These are phyloP conservation scores for Otatea glauca DNA, from an alignment of 176 grass and related monocot species.

Conservation along the genomic window DNA sequence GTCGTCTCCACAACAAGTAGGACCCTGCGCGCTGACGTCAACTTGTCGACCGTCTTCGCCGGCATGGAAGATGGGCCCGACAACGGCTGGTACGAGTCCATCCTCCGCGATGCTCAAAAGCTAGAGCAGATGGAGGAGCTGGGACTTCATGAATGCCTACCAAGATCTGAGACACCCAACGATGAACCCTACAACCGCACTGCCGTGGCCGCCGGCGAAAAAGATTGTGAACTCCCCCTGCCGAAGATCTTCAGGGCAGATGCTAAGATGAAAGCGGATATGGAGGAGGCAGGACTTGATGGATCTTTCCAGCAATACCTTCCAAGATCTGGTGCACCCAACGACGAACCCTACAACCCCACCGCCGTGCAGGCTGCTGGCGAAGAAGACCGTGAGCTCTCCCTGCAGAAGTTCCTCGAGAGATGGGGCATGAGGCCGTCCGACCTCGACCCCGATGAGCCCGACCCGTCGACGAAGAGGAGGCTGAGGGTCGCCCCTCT, in stretches of 20 bases:
- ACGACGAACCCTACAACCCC: background rate
- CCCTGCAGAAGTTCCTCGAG: background rate
- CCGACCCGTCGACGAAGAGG: slow-evolving; percentile 23
- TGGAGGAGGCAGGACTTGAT: background rate
- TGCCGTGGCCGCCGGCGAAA: background rate
- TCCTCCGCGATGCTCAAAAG: background rate
- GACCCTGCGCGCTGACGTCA: slow-evolving; percentile 3
- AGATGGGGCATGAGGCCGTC: slow-evolving; percentile 1
- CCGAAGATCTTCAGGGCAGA: background rate
- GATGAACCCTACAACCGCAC: background rate
- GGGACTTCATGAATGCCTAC: background rate
- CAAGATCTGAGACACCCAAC: background rate
- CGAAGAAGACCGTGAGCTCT: background rate
- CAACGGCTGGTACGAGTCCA: slow-evolving; percentile 34
- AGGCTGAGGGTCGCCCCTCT: slow-evolving; percentile 10
- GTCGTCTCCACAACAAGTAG: background rate
- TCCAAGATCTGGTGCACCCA: background rate
- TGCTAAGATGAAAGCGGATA: background rate
- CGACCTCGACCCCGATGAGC: background rate
- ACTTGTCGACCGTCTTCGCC: slow-evolving; percentile 9
- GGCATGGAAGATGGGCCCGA: slow-evolving; percentile 21
- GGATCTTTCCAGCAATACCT: background rate
- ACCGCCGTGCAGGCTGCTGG: background rate
- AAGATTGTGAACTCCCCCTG: background rate
- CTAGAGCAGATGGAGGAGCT: slow-evolving; percentile 8